A percentile compares a stretch with the other conserved stretches of the same genome.
Conservation (phyloP, 495 filamentous ascomycete genomes). For the Terfezia boudieri region DNA sequence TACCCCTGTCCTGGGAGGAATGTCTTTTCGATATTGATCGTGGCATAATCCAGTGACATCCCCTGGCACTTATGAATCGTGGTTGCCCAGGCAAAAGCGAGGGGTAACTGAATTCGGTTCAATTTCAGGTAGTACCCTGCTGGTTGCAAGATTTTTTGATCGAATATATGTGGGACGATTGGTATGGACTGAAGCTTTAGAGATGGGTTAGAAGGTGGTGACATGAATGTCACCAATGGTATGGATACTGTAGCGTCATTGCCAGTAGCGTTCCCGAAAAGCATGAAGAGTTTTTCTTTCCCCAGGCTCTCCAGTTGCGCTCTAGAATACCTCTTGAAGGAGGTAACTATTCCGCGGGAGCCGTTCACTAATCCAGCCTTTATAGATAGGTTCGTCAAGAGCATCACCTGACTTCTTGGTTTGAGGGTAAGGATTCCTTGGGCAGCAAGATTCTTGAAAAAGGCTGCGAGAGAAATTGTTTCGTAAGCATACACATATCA, state of each 20-base stretch:
- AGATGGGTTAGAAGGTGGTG: too few relatives aligned
- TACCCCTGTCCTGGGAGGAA: conserved; percentile 27
- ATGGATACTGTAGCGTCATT: too few relatives aligned
- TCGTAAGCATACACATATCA: too few relatives aligned
- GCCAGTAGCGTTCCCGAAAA: too few relatives aligned
- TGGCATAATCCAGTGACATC: conserved; percentile 23
- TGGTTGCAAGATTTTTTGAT: too few relatives aligned
- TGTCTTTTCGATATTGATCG: conserved; percentile 20
- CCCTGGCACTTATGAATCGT: conserved; percentile 29
- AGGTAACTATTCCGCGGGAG: conserved; percentile 26
- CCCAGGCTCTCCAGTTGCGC: too few relatives aligned
- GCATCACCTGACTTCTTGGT: conserved; percentile 24
- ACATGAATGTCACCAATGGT: too few relatives aligned
- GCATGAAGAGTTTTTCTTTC: too few relatives aligned
- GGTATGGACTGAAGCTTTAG: too few relatives aligned
- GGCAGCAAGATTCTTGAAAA: too few relatives aligned
- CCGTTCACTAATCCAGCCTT: conserved; percentile 26
- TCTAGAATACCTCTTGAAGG: conserved; percentile 15
- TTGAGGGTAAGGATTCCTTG: conserved; percentile 1
- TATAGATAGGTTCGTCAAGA: conserved; percentile 24
- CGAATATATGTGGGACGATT: too few relatives aligned
- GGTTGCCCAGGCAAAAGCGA: conserved; percentile 25
- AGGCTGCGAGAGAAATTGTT: too few relatives aligned
- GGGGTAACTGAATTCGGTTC: conserved; percentile 24
- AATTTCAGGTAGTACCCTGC: conserved; percentile 1